phyloP scores from a whole-genome alignment of 2,329 filamentous ascomycete genomes.

The Colletotrichum eleusines region DNA sequence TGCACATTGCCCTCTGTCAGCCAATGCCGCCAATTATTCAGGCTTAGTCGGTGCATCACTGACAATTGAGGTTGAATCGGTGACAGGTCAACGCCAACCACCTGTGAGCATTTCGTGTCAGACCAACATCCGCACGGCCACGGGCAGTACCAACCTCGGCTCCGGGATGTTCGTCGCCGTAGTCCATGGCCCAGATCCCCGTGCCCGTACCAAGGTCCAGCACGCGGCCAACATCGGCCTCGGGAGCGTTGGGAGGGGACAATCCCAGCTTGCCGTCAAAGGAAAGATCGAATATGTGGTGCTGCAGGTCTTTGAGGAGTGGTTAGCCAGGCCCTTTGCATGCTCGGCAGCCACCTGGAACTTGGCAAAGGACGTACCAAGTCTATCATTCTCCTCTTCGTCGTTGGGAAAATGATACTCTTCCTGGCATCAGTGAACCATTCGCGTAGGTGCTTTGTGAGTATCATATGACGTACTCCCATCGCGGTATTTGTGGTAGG shows the following conservation, averaged over 20 bases:
- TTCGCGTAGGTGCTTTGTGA: background rate
- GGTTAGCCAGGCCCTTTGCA: background rate
- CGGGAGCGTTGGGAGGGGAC: constrained; percentile 36
- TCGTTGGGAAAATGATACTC: constrained; percentile 43
- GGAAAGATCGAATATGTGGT: constrained; percentile 64
- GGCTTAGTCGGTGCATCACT: background rate
- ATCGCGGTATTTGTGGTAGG: constrained; percentile 44
- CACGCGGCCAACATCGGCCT: constrained; percentile 40
- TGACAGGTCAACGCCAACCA: constrained; percentile 55
- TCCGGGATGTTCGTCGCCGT: constrained; percentile 54
- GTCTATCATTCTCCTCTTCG: constrained; percentile 40
- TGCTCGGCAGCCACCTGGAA: no score
- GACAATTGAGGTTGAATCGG: constrained; percentile 56
- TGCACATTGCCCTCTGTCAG: constrained; percentile 32
- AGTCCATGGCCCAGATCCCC: constrained; percentile 55
- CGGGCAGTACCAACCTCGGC: constrained; percentile 44
- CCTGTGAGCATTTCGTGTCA: constrained; percentile 19
- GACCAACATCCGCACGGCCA: background rate
- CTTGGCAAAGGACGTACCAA: constrained; percentile 7
- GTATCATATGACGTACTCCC: constrained; percentile 25
- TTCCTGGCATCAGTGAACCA: background rate
- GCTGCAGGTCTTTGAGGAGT: constrained; percentile 60
- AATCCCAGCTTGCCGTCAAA: constrained; percentile 48
- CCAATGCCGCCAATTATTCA: no score
- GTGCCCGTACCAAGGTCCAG: constrained; percentile 48